Base-by-base conservation (phyloP, 305 asterid species). In the Withania somnifera region DNA sequence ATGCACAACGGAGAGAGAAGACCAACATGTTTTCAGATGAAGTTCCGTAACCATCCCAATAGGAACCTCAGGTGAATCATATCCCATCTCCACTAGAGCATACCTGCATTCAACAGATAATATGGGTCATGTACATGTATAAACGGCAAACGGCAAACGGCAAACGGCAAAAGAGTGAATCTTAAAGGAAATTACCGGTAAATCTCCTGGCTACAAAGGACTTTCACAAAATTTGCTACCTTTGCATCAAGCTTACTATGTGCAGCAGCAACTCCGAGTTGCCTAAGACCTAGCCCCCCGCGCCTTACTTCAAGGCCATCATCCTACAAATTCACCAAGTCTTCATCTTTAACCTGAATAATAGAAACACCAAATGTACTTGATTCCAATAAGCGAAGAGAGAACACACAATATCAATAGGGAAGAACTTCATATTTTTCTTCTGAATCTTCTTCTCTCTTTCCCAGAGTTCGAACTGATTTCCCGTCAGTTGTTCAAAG, bases 221-320 rank as follows among this genome's bases (percentile, higher is more conserved):
- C 83, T 86, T 94, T 92, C 92, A 96, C 88, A 68, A 96, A 86
- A 86, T 88, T 90, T 17, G 92, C 99, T 38, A 96, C 97, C 89
- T 76, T 78, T 0, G 97, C 88, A 69, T 94, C 95, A 22, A 96
- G 98, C 86, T 91, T 94, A 86, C 98, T 82, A 56, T 94, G 99
- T 1, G 88, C 82, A 3, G 76, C 97, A 2, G 98, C 97, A 6
- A 71, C 68, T 3, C 97, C 98, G 4, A 89, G 95, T 30, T 93
- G 98, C 86, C 98, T 84, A 42, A 92, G 85, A 47, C 89, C 95
- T 32, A 92, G 90, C 5, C 89, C 98, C 3, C 98, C 99, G 40
- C 93, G 97, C 83, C 98, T 82, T 42, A 94, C 95, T 42, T 96
- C 99, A 9, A 93, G 78, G 13, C 98, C 99, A 7, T 94, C 97